Base-by-base conservation (phyloP, 2,329 filamentous ascomycete species). In the Venturia effusa region DNA sequence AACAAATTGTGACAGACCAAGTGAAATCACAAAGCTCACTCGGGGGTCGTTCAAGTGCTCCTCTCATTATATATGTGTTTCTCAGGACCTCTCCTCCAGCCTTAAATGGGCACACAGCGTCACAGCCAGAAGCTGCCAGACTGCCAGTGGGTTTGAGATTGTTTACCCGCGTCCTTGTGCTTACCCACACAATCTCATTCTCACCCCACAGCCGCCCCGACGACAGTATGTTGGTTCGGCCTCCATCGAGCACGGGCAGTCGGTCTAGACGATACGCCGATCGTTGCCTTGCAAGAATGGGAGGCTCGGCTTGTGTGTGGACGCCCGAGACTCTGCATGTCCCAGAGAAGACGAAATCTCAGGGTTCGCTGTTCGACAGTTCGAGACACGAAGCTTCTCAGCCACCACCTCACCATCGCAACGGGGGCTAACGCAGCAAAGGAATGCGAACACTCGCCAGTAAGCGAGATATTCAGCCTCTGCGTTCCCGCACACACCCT, bases 371-470 rank as follows among this genome's bases (percentile, higher is more conserved):
- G 51, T 57, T 19, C 5, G 27, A n/a, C 30, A 34, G 30, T 19
- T 51, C 45, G 51, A 57, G 34, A 57, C 51, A 34, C 51, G 27
- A 57, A 34, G 45, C 45, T 57, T 57, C 51, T 57, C 51, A 57
- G 51, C 51, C 51, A 57, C 51, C 51, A n/a, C 30, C 30, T 57
- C 51, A 55, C 27, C 51, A 57, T 34, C 27, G 15, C 27, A n/a
- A 57, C 51, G 51, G 27, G 34, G 27, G 27, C 5, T 30, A 34
- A 57, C 27, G 51, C 51, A 8, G 27, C 15, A 57, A 32, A 34
- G 8, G 30, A 27, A 57, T 57, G 30, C 27, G 24, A 57, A 57
- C 27, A 17, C 51, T 34, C 34, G 51, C 27, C 27, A 19, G 8
- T n/a, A 17, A n/a, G 27, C 15, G 27, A 4, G n/a, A 34, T 34